Conservation (phyloP, 768 basidiomycete species). For the Neoboletus magnificus region DNA sequence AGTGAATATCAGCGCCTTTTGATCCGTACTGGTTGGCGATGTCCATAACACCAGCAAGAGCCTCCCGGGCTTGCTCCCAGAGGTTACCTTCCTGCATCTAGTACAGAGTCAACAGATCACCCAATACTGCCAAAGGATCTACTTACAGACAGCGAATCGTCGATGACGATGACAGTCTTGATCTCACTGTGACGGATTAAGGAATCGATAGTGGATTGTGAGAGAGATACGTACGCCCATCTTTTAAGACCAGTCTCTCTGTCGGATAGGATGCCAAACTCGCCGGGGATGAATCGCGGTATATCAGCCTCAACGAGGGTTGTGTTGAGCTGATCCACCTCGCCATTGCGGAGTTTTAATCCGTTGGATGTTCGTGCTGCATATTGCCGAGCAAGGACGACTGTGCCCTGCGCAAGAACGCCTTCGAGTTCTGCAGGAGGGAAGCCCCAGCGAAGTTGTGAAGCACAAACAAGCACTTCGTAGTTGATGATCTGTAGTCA, state of each 20-base stretch:
- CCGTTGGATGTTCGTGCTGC: not conserved
- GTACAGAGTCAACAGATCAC: not conserved
- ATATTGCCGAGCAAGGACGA: slow-evolving; percentile 28
- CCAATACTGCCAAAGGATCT: not conserved
- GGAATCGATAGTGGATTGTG: not conserved
- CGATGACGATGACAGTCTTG: slow-evolving; percentile 41
- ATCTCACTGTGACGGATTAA: slow-evolving; percentile 28
- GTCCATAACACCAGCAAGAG: slow-evolving; percentile 41
- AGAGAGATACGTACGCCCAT: slow-evolving; percentile 25
- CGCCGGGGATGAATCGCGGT: slow-evolving; percentile 22
- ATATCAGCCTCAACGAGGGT: slow-evolving; percentile 29
- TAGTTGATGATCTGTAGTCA: slow-evolving; percentile 27
- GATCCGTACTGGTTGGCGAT: slow-evolving; percentile 35
- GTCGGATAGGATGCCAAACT: slow-evolving; percentile 3
- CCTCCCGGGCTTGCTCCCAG: slow-evolving; percentile 40
- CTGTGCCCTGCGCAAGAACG: slow-evolving; percentile 25
- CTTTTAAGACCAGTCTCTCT: slow-evolving; percentile 21
- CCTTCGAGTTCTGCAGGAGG: slow-evolving; percentile 8
- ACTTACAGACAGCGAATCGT: slow-evolving; percentile 39
- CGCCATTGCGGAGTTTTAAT: not conserved
- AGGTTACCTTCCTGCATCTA: slow-evolving; percentile 39
- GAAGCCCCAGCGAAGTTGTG: slow-evolving; percentile 32
- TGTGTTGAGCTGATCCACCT: slow-evolving; percentile 22
- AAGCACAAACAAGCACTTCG: slow-evolving; percentile 35
- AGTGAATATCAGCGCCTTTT: slow-evolving; percentile 42